Evolutionary conservation across 1,284 basidiomycete genomes (phyloP).

Genomic region (Naganishia cerealis): DNA sequence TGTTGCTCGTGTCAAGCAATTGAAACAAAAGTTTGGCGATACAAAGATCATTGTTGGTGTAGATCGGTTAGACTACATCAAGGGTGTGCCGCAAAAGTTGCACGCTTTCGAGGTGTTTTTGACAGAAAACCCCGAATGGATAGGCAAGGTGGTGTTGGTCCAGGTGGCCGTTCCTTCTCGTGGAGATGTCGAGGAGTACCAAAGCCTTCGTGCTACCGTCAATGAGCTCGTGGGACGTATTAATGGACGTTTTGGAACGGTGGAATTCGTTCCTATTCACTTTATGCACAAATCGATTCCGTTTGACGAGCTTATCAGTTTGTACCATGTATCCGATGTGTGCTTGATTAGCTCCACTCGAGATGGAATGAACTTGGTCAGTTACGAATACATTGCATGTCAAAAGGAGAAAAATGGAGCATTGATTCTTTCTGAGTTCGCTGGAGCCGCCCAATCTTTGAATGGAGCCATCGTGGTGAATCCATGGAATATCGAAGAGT

Average conservation of each 20-base stretch:
- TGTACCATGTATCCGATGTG: no score
- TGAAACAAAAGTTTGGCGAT: no score
- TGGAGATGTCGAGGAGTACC: constrained; percentile 98
- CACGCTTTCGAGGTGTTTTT: constrained; percentile 96
- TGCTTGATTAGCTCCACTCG: no score
- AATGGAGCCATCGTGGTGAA: no score
- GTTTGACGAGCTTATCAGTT: no score
- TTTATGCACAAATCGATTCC: constrained; percentile 99
- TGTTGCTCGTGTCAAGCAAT: no score
- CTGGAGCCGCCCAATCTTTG: no score
- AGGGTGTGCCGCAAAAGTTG: constrained; percentile 96
- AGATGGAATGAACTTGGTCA: no score
- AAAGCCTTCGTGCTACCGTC: constrained; percentile 91
- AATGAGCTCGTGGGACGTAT: constrained; percentile 98
- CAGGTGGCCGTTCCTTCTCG: constrained; percentile 96
- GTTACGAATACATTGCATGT: no score
- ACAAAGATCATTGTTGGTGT: constrained; percentile 99
- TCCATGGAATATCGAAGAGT: no score
- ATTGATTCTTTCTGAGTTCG: no score
- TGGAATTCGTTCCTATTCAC: constrained; percentile 98
- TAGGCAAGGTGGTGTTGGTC: constrained; percentile 94
- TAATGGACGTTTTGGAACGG: constrained; percentile 96
- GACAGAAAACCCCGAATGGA: constrained; percentile 97
- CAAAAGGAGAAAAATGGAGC: no score
- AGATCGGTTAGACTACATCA: constrained; percentile 98